phyloP scores from a whole-genome alignment of 768 basidiomycete genomes.

The Lentinus brumalis region DNA sequence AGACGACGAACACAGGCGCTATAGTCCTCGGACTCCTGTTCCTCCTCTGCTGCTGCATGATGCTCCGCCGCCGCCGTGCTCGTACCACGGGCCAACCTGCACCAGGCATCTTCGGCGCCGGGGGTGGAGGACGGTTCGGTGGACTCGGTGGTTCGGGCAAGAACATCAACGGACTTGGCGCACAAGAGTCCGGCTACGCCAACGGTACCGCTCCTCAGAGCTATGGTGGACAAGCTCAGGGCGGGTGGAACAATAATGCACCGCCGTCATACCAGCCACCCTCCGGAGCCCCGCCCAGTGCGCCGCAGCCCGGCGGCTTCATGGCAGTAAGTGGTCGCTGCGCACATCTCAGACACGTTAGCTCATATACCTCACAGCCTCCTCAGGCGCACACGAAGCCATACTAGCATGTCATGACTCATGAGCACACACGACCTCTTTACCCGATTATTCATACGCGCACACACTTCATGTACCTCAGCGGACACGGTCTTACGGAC shows the following conservation, averaged over 20 bases:
- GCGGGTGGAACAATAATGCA: slow-evolving; percentile 2
- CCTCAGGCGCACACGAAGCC: no score
- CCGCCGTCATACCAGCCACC: slow-evolving; percentile 6
- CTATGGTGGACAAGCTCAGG: not conserved
- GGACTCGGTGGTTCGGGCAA: not conserved
- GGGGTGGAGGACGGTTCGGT: not conserved
- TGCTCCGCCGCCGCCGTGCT: slow-evolving; percentile 14
- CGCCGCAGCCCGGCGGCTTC: slow-evolving; percentile 10
- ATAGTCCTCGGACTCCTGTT: slow-evolving; percentile 2
- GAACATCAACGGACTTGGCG: not conserved
- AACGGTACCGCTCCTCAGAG: not conserved
- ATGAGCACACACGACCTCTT: no score
- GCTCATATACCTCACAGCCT: no score
- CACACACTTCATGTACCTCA: no score
- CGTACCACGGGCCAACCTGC: not conserved
- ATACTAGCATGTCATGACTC: no score
- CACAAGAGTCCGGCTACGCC: slow-evolving; percentile 7
- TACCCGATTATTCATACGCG: no score
- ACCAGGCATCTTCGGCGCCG: not conserved
- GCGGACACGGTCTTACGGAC: no score
- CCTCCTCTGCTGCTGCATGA: slow-evolving; percentile 6
- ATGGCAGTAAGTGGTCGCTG: not conserved
- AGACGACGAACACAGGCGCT: not conserved
- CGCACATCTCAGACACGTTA: no score
- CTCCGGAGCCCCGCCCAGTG: not conserved